A percentile compares a stretch with the other conserved stretches of the same genome.
phyloP scores from a whole-genome alignment of 176 grass and related monocot species.

The Typha latifolia region DNA sequence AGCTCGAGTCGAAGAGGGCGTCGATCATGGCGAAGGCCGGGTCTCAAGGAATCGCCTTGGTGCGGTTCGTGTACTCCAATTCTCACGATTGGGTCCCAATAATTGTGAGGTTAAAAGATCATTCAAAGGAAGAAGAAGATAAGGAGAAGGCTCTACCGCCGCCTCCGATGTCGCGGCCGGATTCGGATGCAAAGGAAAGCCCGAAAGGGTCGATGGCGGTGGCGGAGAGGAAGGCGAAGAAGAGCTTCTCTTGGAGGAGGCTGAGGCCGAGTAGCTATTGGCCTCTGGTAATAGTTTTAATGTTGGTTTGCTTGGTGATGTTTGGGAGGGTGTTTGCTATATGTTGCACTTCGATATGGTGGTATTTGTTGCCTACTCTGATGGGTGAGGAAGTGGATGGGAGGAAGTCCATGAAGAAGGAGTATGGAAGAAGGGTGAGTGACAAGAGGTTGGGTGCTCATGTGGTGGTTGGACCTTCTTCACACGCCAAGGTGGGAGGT shows the following conservation, averaged over 20 bases:
- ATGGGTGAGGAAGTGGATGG: background rate
- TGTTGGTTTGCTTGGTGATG: background rate
- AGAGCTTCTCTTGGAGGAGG: background rate
- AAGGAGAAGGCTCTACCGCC: constrained; percentile 13
- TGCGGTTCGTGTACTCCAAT: constrained; percentile 60
- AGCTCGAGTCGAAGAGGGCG: constrained; percentile 64
- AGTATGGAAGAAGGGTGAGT: background rate
- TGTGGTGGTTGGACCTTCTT: no score
- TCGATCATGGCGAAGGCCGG: constrained; percentile 49
- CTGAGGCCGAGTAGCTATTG: background rate
- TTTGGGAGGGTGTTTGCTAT: constrained; percentile 13
- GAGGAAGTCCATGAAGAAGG: constrained; percentile 1
- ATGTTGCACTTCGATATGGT: constrained; percentile 15
- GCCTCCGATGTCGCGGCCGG: constrained; percentile 14
- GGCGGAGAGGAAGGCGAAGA: constrained; percentile 21
- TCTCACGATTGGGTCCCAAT: constrained; percentile 57
- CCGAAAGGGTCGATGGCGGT: background rate
- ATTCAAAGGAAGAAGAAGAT: constrained; percentile 10
- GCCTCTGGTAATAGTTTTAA: background rate
- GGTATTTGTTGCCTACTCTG: constrained; percentile 5
- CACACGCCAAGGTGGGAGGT: no score
- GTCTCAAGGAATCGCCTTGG: constrained; percentile 33
- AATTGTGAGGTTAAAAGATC: constrained; percentile 49
- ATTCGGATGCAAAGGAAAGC: constrained; percentile 8
- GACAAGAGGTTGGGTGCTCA: background rate